phyloP scores from a whole-genome alignment of 1,284 basidiomycete species.

The Vanrija pseudolonga region DNA sequence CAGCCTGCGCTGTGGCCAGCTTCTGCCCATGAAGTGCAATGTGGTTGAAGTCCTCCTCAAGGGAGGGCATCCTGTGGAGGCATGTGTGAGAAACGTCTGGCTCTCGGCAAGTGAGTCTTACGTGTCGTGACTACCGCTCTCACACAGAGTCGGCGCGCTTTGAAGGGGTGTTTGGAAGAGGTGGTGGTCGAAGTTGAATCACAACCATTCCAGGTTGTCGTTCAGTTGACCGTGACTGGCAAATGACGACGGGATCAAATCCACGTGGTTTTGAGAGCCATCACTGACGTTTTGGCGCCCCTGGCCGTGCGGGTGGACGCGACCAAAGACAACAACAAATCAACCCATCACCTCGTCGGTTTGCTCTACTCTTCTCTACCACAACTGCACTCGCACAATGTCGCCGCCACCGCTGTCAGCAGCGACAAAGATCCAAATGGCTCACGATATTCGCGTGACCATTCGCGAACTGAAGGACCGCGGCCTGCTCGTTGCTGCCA shows the following conservation, averaged over 20 bases:
- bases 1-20: too few species aligned
- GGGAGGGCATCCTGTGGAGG: too few species aligned
- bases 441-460: slow-evolving; percentile 41
- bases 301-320: too few species aligned
- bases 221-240: too few species aligned
- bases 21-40: too few species aligned
- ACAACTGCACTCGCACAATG: not conserved
- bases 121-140: not conserved
- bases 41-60: too few species aligned
- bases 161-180: not conserved
- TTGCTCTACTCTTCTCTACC: not conserved
- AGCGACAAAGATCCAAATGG: slow-evolving; percentile 34
- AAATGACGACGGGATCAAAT: not conserved
- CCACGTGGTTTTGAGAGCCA: not conserved
- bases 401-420: slow-evolving; percentile 6
- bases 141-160: not conserved
- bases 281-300: too few species aligned
- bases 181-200: not conserved
- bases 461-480: slow-evolving; percentile 45
- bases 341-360: not conserved
- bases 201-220: not conserved
- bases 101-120: slow-evolving; percentile 7
- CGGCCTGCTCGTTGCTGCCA: slow-evolving; percentile 45
- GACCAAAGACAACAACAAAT: not conserved
- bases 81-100: slow-evolving; percentile 15